Base-by-base conservation (phyloP, 352 stramenopile genomes). In the Pilasporangium apinafurcum region DNA sequence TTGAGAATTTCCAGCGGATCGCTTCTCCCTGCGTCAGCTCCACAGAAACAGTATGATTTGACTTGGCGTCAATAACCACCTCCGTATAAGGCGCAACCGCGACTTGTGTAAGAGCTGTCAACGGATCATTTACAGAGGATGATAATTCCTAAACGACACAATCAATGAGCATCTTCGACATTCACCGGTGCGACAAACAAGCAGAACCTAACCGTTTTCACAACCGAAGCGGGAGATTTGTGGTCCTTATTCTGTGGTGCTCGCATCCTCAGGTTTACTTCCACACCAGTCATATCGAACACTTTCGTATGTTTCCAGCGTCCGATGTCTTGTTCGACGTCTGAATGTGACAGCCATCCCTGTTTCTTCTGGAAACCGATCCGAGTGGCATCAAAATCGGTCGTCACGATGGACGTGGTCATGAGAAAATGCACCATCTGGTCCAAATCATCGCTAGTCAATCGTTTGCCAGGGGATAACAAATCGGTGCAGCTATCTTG, bases 361-460 rank as follows among this genome's bases (percentile, higher is more conserved):
- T 40, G 57, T 51, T 81, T 83, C 18, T 65, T 62, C n/a, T 60
- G 44, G 33, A 86, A 76, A 0, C 18, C 37, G 27, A 80, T 41
- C 12, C 54, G 47, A 2, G 62, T 65, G 1, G 58, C 58, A 37
- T 84, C 50, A 32, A 83, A 62, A 17, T 68, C 48, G 16, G 68
- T 78, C 9, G 67, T 83, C 27, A 75, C 43, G 45, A 84, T 81
- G 4, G 62, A 68, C 12, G 68, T 80, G 12, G 48, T 75, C 54
- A 83, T 68, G 28, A 84, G 51, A 30, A 80, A 83, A 34, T 86
- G 67, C 40, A 84, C 59, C 50, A 68, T 82, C 30, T 60, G 45
- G 43, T 82, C 63, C 35, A 83, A 20, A 51, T 86, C 69, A 1
- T 28, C 32, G 29, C 69, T 51, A 0, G 41, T 41, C 12, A 84